Percentiles rank a stretch among this genome's conserved stretches.
Conservation (phyloP, 352 stramenopile species). For the Halophytophthora batemanensis region DNA sequence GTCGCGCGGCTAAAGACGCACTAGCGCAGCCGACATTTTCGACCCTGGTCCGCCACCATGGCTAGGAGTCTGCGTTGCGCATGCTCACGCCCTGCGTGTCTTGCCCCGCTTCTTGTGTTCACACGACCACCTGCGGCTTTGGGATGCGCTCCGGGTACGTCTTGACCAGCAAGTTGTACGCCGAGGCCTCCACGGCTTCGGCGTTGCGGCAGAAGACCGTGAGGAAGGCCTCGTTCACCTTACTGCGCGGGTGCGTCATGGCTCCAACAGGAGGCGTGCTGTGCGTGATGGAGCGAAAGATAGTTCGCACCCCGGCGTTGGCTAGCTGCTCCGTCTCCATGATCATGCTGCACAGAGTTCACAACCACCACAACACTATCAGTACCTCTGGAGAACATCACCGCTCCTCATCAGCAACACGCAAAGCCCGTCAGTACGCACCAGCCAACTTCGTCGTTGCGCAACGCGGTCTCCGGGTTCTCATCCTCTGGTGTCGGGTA, state of each 20-base stretch:
- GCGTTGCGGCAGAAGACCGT: conserved; percentile 76
- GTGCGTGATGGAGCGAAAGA: conserved; percentile 68
- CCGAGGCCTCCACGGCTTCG: conserved; percentile 65
- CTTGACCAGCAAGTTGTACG: conserved; percentile 54
- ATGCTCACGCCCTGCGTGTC: too few relatives aligned
- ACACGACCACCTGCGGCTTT: conserved; percentile 26
- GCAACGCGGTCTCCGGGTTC: conserved; percentile 50
- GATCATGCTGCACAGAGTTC: conserved; percentile 41
- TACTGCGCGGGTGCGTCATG: conserved; percentile 61
- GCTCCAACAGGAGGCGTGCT: conserved; percentile 59
- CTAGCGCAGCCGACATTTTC: too few relatives aligned
- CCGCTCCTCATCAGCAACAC: neutral
- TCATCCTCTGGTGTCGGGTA: conserved; percentile 43
- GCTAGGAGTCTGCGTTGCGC: too few relatives aligned
- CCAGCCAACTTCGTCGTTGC: conserved; percentile 81
- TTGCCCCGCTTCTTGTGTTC: neutral
- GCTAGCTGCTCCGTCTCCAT: conserved; percentile 53
- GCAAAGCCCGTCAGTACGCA: conserved; percentile 22
- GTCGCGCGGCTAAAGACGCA: too few relatives aligned
- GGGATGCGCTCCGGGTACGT: conserved; percentile 38
- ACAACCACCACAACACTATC: neutral
- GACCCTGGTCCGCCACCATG: too few relatives aligned
- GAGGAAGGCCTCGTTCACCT: conserved; percentile 76
- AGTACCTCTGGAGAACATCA: conserved; percentile 2
- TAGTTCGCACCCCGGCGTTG: conserved; percentile 49